Conservation (phyloP, 1,284 basidiomycete genomes). For the Acaromyces ingoldii region DNA sequence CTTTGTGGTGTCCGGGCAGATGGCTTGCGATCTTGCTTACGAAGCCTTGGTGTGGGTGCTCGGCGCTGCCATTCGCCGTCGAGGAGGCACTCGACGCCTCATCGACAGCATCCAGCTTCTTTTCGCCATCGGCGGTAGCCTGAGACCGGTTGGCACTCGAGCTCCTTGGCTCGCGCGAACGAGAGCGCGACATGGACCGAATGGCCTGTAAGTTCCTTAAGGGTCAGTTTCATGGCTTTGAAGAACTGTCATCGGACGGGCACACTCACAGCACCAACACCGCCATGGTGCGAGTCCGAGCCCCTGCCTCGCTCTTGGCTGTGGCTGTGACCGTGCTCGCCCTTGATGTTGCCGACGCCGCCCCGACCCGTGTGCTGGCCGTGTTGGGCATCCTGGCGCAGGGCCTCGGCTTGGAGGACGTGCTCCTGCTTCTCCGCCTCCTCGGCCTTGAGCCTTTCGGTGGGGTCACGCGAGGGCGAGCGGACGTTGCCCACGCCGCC, state of each 20-base stretch:
- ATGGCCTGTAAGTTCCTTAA: constrained; percentile 13
- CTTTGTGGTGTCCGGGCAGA: constrained; percentile 15
- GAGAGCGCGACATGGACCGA: constrained; percentile 38
- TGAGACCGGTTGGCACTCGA: constrained; percentile 21
- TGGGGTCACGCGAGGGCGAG: constrained; percentile 62
- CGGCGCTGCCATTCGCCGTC: neutral
- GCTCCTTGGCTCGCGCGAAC: constrained; percentile 39
- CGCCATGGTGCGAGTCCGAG: constrained; percentile 8
- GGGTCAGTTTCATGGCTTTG: constrained; percentile 5
- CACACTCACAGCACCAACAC: constrained; percentile 21
- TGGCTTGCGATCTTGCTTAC: constrained; percentile 18
- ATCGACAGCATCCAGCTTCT: constrained; percentile 33
- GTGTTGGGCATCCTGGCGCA: constrained; percentile 52
- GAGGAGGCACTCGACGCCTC: constrained; percentile 16
- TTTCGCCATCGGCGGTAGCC: constrained; percentile 20
- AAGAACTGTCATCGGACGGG: constrained; percentile 14
- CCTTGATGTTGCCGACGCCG: constrained; percentile 61
- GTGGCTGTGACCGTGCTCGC: no score
- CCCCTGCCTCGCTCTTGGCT: constrained; percentile 20
- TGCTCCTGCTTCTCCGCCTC: constrained; percentile 19
- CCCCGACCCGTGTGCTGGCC: constrained; percentile 66
- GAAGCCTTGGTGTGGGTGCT: constrained; percentile 10
- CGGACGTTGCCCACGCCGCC: constrained; percentile 74
- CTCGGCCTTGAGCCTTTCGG: constrained; percentile 42
- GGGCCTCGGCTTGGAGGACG: constrained; percentile 36